phyloP scores from a whole-genome alignment of 208 protist genomes.

The Zelonia costaricensis region DNA sequence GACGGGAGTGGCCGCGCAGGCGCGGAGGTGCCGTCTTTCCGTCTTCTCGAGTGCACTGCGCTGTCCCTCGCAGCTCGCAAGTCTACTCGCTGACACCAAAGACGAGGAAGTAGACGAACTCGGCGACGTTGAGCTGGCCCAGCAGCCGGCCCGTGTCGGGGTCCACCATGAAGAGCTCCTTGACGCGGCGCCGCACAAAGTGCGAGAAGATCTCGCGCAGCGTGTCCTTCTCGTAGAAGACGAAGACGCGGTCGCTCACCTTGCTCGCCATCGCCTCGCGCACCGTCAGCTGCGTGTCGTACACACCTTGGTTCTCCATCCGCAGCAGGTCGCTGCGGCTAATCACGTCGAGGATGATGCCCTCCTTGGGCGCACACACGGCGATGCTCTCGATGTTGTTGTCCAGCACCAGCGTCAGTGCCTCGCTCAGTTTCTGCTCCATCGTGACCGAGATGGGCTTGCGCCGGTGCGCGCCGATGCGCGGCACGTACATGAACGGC shows the following conservation, averaged over 20 bases:
- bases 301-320: constrained; percentile 90
- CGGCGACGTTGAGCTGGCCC: constrained; percentile 76
- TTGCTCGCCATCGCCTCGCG: constrained; percentile 69
- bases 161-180: constrained; percentile 87
- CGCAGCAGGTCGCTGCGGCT: constrained; percentile 80
- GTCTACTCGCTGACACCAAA: constrained; percentile 40
- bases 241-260: constrained; percentile 53
- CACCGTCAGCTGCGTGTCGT: constrained; percentile 81
- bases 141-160: constrained; percentile 62
- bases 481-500: constrained; percentile 70
- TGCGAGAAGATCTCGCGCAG: constrained; percentile 82
- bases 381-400: constrained; percentile 76
- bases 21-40: too few relatives aligned
- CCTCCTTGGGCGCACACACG: constrained; percentile 45
- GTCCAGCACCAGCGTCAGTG: constrained; percentile 69
- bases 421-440: constrained; percentile 65
- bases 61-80: too few relatives aligned
- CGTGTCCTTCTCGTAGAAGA: constrained; percentile 76
- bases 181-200: constrained; percentile 82
- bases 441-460: constrained; percentile 68
- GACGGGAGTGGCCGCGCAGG: too few relatives aligned
- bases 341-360: constrained; percentile 78
- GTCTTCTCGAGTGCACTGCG: too few relatives aligned
- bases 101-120: constrained; percentile 78
- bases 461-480: constrained; percentile 52